These are phyloP conservation scores for Aspergillus bertholletiae DNA, from an alignment of 495 filamentous ascomycete species.

Conservation along the genomic window DNA sequence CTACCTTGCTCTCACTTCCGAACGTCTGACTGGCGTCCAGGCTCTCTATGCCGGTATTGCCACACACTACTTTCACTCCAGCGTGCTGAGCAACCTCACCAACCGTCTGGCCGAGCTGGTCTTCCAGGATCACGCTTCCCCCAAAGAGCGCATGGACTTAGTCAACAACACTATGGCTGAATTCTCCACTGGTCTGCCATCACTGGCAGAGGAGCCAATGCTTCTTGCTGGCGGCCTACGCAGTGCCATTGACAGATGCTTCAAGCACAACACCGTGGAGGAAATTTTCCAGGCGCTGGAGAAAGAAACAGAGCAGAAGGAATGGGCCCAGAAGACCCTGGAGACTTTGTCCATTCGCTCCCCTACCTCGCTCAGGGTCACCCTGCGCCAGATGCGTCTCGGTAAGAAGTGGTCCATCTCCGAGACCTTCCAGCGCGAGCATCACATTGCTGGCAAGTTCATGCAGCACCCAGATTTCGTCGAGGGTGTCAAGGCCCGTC, in stretches of 20 bases:
- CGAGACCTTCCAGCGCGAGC: conserved; percentile 79
- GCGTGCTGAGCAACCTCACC: conserved; percentile 73
- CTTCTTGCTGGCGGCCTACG: conserved; percentile 61
- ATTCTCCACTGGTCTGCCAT: conserved; percentile 76
- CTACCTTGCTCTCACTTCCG: conserved; percentile 87
- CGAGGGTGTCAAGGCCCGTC: conserved; percentile 73
- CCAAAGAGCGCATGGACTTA: conserved; percentile 58
- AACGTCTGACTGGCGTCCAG: conserved; percentile 74
- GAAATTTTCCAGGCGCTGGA: conserved; percentile 67
- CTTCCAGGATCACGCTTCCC: conserved; percentile 69
- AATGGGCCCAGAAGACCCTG: conserved; percentile 75
- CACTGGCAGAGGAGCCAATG: conserved; percentile 58
- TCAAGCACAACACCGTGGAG: conserved; percentile 59
- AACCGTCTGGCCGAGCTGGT: conserved; percentile 81
- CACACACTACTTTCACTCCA: conserved; percentile 93
- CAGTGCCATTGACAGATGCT: conserved; percentile 80
- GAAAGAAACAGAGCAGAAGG: conserved; percentile 48
- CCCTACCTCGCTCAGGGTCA: conserved; percentile 79
- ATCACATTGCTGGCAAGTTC: conserved; percentile 74
- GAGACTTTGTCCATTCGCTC: conserved; percentile 68
- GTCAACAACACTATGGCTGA: conserved; percentile 90
- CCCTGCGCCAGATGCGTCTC: conserved; percentile 73
- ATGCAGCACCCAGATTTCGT: conserved; percentile 86
- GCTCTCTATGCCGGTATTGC: conserved; percentile 79
- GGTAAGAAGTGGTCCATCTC: conserved; percentile 72